Percentiles rank a stretch among this genome's conserved stretches.
phyloP scores from a whole-genome alignment of 495 filamentous ascomycete genomes.

The Xanthoparmelia taractica region DNA sequence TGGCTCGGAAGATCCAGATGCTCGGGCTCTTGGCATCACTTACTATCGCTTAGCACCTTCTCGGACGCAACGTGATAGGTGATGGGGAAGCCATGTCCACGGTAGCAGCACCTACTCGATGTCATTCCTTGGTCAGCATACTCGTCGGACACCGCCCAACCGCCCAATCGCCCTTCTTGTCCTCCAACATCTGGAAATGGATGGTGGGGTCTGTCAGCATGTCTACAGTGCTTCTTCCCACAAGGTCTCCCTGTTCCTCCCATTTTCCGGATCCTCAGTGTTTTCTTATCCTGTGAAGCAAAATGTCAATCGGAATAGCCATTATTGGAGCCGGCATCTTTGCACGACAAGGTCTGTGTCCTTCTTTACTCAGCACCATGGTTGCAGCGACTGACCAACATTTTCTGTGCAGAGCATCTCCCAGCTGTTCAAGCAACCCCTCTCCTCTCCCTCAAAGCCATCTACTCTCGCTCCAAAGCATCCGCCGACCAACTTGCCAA shows the following conservation, averaged over 20 bases:
- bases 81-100: neutral
- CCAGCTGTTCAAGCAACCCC: slow-evolving; percentile 23
- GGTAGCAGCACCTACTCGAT: neutral
- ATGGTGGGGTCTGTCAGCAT: neutral
- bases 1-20: neutral
- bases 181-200: neutral
- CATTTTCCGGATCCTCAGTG: neutral
- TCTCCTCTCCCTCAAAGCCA: slow-evolving; percentile 24
- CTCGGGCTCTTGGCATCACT: neutral
- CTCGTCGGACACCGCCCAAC: neutral
- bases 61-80: neutral
- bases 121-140: neutral
- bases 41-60: neutral
- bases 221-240: neutral
- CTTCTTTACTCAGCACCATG: neutral
- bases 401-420: slow-evolving; percentile 22
- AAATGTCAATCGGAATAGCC: slow-evolving; percentile 24
- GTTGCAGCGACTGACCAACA: neutral
- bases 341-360: slow-evolving; percentile 17
- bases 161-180: neutral
- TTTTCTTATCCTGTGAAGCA: neutral
- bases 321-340: slow-evolving; percentile 23
- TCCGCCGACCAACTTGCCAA: slow-evolving; percentile 19
- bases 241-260: neutral
- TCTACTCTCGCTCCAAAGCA: slow-evolving; percentile 28